Conservation (phyloP, 768 basidiomycete genomes). For the Phylloporus sp. region DNA sequence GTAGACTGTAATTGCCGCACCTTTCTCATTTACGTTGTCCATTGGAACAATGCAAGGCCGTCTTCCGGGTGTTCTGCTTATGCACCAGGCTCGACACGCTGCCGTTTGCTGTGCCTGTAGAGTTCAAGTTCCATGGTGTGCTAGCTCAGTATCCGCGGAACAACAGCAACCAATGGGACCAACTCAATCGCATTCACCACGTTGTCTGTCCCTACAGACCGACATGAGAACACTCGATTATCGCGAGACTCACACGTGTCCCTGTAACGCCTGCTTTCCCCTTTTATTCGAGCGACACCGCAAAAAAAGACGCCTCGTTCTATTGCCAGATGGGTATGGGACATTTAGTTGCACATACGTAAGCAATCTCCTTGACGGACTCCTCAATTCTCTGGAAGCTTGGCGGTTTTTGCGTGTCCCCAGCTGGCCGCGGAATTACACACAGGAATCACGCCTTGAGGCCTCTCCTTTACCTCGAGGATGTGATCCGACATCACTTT, state of each 20-base stretch:
- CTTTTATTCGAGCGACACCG: slow-evolving; percentile 1
- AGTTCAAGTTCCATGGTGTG: background rate
- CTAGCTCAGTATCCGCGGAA: slow-evolving; percentile 17
- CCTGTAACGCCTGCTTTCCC: background rate
- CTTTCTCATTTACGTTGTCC: slow-evolving; percentile 12
- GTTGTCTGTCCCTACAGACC: background rate
- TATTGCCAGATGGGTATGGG: background rate
- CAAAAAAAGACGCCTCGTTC: slow-evolving; percentile 2
- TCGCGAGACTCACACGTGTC: slow-evolving; percentile 10
- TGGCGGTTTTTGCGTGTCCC: slow-evolving; percentile 15
- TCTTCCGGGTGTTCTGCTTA: slow-evolving; percentile 10
- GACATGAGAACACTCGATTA: background rate
- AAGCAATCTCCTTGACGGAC: slow-evolving; percentile 4
- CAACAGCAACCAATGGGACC: background rate
- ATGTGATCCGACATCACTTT: slow-evolving; percentile 1
- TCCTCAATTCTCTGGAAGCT: slow-evolving; percentile 12
- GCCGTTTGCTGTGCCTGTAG: slow-evolving; percentile 9
- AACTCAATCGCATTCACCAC: slow-evolving; percentile 1
- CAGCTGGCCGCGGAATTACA: slow-evolving; percentile 23
- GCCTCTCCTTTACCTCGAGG: slow-evolving; percentile 3
- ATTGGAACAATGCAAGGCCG: background rate
- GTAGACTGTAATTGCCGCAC: background rate
- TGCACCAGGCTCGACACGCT: slow-evolving; percentile 12
- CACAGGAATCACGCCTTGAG: slow-evolving; percentile 9
- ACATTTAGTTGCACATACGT: slow-evolving; percentile 6